phyloP scores from a whole-genome alignment of 192 early-diverging fungal species.

The Polychytrium aggregatum region DNA sequence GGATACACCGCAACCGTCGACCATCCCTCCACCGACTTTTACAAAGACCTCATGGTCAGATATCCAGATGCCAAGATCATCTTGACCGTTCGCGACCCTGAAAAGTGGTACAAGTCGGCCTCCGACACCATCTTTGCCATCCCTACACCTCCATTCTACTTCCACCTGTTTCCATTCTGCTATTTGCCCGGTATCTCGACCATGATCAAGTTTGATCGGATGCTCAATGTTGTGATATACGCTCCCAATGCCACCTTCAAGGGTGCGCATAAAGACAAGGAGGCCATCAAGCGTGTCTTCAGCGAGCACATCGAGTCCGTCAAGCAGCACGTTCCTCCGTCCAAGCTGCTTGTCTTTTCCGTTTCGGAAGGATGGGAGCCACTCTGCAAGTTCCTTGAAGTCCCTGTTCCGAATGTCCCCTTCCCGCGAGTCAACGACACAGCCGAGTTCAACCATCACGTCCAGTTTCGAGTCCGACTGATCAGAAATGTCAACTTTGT shows the following conservation, averaged over 20 bases:
- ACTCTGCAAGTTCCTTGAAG: constrained; percentile 15
- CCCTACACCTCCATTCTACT: no score
- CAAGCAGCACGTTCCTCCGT: constrained; percentile 12
- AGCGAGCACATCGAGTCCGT: constrained; percentile 15
- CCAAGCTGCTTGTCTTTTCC: constrained; percentile 15
- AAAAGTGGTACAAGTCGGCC: constrained; percentile 14
- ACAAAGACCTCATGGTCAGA: constrained; percentile 8
- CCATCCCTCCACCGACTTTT: constrained; percentile 7
- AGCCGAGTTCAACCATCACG: constrained; percentile 14
- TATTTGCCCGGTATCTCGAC: no score
- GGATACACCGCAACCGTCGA: constrained; percentile 11
- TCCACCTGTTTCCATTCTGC: no score
- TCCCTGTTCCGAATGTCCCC: constrained; percentile 15
- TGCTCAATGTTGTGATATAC: no score
- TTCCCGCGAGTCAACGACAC: constrained; percentile 18
- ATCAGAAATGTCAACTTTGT: no score
- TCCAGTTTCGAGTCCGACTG: no score
- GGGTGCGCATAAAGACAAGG: constrained; percentile 5
- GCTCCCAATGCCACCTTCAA: constrained; percentile 11
- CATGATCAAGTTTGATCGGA: no score
- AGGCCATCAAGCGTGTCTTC: constrained; percentile 8
- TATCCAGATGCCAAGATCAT: constrained; percentile 21
- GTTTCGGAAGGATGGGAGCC: constrained; percentile 20
- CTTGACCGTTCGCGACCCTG: constrained; percentile 14
- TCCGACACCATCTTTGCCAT: no score